Conservation (phyloP, 2,329 filamentous ascomycete species). For the Ascochyta fabae region DNA sequence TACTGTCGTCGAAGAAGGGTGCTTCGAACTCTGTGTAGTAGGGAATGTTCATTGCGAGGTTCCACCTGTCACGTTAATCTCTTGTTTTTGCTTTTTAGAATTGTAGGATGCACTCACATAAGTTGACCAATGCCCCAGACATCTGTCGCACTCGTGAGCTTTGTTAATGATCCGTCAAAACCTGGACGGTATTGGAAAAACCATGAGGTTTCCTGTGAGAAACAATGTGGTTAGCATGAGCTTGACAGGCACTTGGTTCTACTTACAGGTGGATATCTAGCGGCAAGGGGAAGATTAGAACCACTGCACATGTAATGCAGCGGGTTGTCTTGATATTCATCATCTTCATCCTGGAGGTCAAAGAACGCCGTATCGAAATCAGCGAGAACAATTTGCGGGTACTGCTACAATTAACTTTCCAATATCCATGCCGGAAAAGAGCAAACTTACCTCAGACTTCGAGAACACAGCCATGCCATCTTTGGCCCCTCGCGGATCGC, state of each 20-base stretch:
- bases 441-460: neutral
- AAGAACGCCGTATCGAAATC: constrained; percentile 16
- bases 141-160: constrained; percentile 2
- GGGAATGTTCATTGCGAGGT: neutral
- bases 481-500: neutral
- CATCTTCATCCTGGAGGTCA: constrained; percentile 3
- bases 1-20: neutral
- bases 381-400: neutral
- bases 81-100: neutral
- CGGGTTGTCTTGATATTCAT: constrained; percentile 13
- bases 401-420: neutral
- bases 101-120: neutral
- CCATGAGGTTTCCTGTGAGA: neutral
- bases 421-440: neutral
- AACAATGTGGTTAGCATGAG: neutral
- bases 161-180: neutral
- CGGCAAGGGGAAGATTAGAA: neutral
- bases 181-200: neutral
- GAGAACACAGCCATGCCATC: neutral
- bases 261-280: constrained; percentile 3
- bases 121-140: constrained; percentile 6
- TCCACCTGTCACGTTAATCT: neutral
- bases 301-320: neutral
- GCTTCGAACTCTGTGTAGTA: neutral
- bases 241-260: no score